A percentile compares a stretch with the other conserved stretches of the same genome.
Evolutionary conservation across 2,329 filamentous ascomycete species (phyloP).

Genomic region (Diaporthe vaccinii): DNA sequence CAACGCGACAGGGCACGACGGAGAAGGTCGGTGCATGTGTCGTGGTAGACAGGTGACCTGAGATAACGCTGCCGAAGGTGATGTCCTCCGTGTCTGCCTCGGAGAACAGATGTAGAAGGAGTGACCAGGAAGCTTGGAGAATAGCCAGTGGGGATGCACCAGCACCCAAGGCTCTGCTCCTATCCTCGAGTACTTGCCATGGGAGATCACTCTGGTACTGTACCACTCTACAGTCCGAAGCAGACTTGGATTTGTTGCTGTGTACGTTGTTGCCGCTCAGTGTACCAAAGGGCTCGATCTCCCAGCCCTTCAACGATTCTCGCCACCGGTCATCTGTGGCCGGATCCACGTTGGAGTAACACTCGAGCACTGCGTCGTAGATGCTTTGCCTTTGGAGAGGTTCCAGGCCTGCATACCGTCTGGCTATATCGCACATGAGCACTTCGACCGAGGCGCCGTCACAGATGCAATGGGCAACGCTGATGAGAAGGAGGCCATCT

Average conservation of each 20-base stretch:
- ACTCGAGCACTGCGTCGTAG: constrained; percentile 41
- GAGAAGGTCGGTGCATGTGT: constrained; percentile 53
- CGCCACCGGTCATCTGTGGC: constrained; percentile 41
- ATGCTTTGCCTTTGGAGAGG: constrained; percentile 40
- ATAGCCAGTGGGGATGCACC: constrained; percentile 49
- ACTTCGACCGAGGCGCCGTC: constrained; percentile 53
- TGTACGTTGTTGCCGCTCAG: constrained; percentile 44
- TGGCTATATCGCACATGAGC: constrained; percentile 50
- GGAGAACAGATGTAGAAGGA: constrained; percentile 50
- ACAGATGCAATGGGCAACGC: constrained; percentile 54
- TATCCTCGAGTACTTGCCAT: constrained; percentile 39
- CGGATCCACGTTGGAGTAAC: constrained; percentile 36
- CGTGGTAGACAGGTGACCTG: constrained; percentile 46
- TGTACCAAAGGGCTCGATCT: constrained; percentile 43
- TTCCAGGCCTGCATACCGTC: constrained; percentile 43
- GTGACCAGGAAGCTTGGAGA: constrained; percentile 53
- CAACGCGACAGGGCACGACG: constrained; percentile 50
- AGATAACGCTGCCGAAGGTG: constrained; percentile 52
- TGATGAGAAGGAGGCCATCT: constrained; percentile 45
- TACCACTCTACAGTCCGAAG: constrained; percentile 34
- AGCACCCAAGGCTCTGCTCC: constrained; percentile 45
- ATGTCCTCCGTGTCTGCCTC: constrained; percentile 51
- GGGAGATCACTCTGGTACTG: constrained; percentile 39
- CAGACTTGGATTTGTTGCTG: constrained; percentile 16
- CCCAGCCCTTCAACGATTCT: constrained; percentile 42